phyloP scores from a whole-genome alignment of 495 filamentous ascomycete species.

The Bathelium albidoporum region DNA sequence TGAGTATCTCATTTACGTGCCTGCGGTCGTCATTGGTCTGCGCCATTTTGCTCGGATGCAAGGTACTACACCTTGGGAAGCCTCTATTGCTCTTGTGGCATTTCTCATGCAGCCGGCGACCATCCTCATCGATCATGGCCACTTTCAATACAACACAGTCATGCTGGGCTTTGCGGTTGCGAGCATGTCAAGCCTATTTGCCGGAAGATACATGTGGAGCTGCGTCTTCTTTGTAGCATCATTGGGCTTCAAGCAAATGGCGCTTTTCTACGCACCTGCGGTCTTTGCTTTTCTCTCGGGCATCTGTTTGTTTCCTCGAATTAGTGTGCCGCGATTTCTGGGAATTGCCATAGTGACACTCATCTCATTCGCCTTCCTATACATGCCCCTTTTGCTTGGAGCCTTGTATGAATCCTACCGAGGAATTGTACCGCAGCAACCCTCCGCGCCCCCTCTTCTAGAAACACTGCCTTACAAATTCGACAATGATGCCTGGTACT shows the following conservation, averaged over 20 bases:
- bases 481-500: slow-evolving; percentile 55
- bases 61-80: slow-evolving; percentile 63
- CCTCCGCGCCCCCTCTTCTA: slow-evolving; percentile 38
- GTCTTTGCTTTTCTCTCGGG: slow-evolving; percentile 89
- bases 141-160: slow-evolving; percentile 98
- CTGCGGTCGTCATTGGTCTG: slow-evolving; percentile 72
- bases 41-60: slow-evolving; percentile 63
- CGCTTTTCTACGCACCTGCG: slow-evolving; percentile 86
- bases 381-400: slow-evolving; percentile 63
- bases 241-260: slow-evolving; percentile 97
- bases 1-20: slow-evolving; percentile 82
- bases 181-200: slow-evolving; percentile 77
- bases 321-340: slow-evolving; percentile 59
- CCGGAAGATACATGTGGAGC: slow-evolving; percentile 74
- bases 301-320: slow-evolving; percentile 63
- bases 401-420: slow-evolving; percentile 47
- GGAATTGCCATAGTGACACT: slow-evolving; percentile 63
- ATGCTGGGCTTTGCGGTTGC: slow-evolving; percentile 88
- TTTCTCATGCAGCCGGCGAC: slow-evolving; percentile 87
- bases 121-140: slow-evolving; percentile 92
- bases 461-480: slow-evolving; percentile 48
- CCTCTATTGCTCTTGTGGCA: slow-evolving; percentile 74
- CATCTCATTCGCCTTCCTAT: slow-evolving; percentile 60
- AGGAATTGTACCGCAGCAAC: slow-evolving; percentile 33
- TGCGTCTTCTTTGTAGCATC: slow-evolving; percentile 90